These are phyloP conservation scores for Leccinellum luteum DNA, from an alignment of 768 basidiomycete genomes.

Conservation along the genomic window DNA sequence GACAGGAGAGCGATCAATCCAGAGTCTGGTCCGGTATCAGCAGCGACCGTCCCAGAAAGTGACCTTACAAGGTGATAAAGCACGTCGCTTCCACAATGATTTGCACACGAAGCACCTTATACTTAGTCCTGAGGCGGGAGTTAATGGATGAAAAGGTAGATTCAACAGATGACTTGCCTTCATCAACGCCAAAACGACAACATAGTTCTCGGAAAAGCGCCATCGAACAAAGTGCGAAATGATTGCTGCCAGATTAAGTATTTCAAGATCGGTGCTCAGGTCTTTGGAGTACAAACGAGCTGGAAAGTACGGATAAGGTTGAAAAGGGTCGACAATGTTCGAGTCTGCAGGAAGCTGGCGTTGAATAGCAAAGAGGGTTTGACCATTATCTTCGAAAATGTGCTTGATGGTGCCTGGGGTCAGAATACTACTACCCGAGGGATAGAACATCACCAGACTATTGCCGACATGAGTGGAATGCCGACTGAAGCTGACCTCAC, in stretches of 20 bases:
- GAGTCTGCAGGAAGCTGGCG: background rate
- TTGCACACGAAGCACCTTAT: too few species aligned
- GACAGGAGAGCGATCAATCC: too few species aligned
- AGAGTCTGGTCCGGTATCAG: too few species aligned
- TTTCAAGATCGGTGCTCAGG: background rate
- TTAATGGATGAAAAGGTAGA: too few species aligned
- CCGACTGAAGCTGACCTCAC: background rate
- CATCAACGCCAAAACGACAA: background rate
- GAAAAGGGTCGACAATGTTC: background rate
- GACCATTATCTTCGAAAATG: background rate
- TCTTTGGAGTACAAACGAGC: background rate
- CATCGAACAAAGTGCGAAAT: background rate
- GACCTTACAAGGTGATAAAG: too few species aligned
- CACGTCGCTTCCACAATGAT: too few species aligned
- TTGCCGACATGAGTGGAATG: background rate
- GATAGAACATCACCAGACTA: background rate
- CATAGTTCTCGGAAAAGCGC: background rate
- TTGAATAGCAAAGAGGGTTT: conserved; percentile 3
- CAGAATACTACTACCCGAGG: background rate
- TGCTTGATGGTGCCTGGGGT: background rate
- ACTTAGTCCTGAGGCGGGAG: too few species aligned
- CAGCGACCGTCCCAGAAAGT: too few species aligned
- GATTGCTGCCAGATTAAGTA: background rate
- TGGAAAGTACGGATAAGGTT: conserved; percentile 10
- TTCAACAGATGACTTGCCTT: too few species aligned